Base-by-base conservation (phyloP, 2,329 filamentous ascomycete species). In the Aureobasidium melanogenum region DNA sequence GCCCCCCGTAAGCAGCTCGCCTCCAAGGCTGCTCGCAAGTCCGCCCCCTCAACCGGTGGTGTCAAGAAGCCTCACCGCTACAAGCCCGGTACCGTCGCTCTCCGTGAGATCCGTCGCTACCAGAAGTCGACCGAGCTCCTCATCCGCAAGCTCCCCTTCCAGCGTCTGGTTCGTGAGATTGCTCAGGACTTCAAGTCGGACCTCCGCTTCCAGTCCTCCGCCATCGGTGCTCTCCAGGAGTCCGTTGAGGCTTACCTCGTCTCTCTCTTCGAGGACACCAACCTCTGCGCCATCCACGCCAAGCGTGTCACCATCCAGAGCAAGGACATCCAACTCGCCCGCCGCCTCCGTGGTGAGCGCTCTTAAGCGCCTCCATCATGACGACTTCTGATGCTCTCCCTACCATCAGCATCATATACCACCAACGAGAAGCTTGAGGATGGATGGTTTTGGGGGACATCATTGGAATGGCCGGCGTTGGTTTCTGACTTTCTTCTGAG, bases 11-110 rank as follows among this genome's bases (percentile, higher is more conserved):
- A 99, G 90, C 92, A 97, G 86, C 91, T 97, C 75, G 93, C 93
- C 72, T 96, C 92, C 84, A 97, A 97, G 89, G 94, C 93, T 69
- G 93, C 94, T 74, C 92, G 94, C 83, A 99, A 99, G 88, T 91
- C 88, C 72, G 93, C 94, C 65, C 94, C 94, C 71, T 96, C 91
- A 66, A 97, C 94, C 77, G 94, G 93, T 73, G 78, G 78, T 79
- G 78, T 80, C 75, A 80, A 80, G 78, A 80, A 80, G 78, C 78
- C 78, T 71, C 78, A 80, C 73, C 73, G 78, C 67, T 80, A 80
- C 73, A 80, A 80, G 77, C 78, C 78, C 64, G 77, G 77, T 70
- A 97, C 92, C 46, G 82, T 90, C 67, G 93, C 94, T 59, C 82
- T 97, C 60, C 88, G 88, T 75, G 93, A 97, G 78, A 97, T 97